A percentile compares a stretch with the other conserved stretches of the same genome.
These are phyloP conservation scores for Craterostigma plantagineum DNA, from an alignment of 257 asterid genomes.

Conservation along the genomic window DNA sequence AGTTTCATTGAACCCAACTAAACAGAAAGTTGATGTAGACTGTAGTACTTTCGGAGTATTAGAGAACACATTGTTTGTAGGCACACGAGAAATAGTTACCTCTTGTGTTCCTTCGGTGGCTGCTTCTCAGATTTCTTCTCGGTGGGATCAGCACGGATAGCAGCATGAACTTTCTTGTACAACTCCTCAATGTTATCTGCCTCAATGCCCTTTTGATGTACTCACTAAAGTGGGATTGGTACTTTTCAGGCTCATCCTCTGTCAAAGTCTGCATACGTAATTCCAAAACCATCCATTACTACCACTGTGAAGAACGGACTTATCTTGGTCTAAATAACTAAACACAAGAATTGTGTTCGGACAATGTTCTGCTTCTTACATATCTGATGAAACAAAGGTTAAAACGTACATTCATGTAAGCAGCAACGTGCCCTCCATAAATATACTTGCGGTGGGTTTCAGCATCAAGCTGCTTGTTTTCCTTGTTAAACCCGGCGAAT, in stretches of 20 bases:
- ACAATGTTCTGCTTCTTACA: no score
- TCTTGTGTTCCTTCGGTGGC: slow-evolving; percentile 46
- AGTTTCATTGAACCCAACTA: no score
- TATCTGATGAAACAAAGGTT: no score
- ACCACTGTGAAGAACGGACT: no score
- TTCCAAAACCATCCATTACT: no score
- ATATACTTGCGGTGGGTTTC: slow-evolving; percentile 74
- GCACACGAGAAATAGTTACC: slow-evolving; percentile 14
- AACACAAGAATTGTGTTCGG: no score
- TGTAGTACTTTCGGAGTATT: no score
- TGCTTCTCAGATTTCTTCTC: slow-evolving; percentile 35
- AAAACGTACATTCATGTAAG: slow-evolving; percentile 60
- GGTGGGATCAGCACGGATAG: slow-evolving; percentile 50
- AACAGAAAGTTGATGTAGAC: no score
- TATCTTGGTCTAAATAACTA: no score
- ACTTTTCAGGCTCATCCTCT: slow-evolving; percentile 47
- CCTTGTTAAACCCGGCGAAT: slow-evolving; percentile 70
- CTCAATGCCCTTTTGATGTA: slow-evolving; percentile 23
- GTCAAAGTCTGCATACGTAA: slow-evolving; percentile 14
- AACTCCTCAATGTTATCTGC: slow-evolving; percentile 25
- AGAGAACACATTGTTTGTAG: no score
- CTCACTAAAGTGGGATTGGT: slow-evolving; percentile 27
- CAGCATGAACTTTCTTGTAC: slow-evolving; percentile 45
- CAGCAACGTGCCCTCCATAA: slow-evolving; percentile 63
- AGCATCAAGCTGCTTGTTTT: slow-evolving; percentile 47